Percentiles rank a stretch among this genome's conserved stretches.
Evolutionary conservation across 1,284 basidiomycete genomes (phyloP).

Genomic region (Ganoderma resinaceum): DNA sequence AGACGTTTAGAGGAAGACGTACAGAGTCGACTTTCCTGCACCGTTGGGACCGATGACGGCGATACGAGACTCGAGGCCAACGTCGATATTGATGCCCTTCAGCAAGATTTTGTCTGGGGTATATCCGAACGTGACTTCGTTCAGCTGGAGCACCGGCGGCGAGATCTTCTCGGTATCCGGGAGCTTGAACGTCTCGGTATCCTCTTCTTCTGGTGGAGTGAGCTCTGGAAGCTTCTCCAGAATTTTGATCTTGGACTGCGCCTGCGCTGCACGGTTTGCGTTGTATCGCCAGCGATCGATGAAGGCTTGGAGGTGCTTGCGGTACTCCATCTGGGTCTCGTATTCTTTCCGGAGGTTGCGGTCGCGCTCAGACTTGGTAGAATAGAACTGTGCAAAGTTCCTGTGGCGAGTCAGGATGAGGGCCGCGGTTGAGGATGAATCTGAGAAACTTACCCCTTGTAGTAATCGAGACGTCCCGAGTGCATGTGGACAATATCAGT

Average conservation of each 20-base stretch:
- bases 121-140: slow-evolving; percentile 94
- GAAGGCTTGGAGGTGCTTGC: slow-evolving; percentile 96
- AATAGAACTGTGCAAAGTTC: slow-evolving; percentile 99
- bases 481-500: slow-evolving; percentile 98
- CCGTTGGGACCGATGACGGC: slow-evolving; percentile 90
- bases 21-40: slow-evolving; percentile 84
- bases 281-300: slow-evolving; percentile 98
- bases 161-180: slow-evolving; percentile 96
- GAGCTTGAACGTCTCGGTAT: slow-evolving; percentile 93
- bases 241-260: slow-evolving; percentile 92
- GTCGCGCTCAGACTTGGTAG: slow-evolving; percentile 95
- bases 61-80: slow-evolving; percentile 88
- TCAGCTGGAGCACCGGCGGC: slow-evolving; percentile 94
- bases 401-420: slow-evolving; percentile 49
- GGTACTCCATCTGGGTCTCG: slow-evolving; percentile 94
- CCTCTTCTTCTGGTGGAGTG: slow-evolving; percentile 90
- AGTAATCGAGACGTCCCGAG: slow-evolving; percentile 93
- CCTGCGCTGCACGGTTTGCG: slow-evolving; percentile 76
- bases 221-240: slow-evolving; percentile 97
- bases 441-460: slow-evolving; percentile 68
- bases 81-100: slow-evolving; percentile 87
- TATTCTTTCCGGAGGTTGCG: slow-evolving; percentile 94
- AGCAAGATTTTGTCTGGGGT: slow-evolving; percentile 82
- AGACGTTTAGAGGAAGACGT: slow-evolving; percentile 32
- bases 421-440: slow-evolving; percentile 1